Evolutionary conservation across 495 filamentous ascomycete genomes (phyloP).

Genomic region (Bacidia gigantensis): DNA sequence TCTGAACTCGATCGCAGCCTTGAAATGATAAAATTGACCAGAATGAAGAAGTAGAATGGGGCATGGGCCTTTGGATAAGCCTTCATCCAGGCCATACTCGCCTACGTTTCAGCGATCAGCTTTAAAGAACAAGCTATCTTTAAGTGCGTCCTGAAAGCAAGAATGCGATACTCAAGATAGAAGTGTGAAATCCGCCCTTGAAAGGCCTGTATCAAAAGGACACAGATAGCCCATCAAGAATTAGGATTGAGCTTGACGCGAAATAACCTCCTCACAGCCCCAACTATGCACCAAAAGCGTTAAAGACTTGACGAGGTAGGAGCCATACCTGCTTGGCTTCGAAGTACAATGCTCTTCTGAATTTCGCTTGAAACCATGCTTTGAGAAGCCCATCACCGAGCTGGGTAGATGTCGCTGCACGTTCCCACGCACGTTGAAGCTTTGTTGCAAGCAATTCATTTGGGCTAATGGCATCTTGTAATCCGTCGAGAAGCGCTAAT

Average conservation of each 20-base stretch:
- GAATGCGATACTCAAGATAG: no score
- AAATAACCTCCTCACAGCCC: no score
- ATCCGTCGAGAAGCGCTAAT: conserved; percentile 29
- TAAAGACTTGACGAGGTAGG: no score
- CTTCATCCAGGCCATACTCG: conserved; percentile 45
- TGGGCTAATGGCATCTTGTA: conserved; percentile 27
- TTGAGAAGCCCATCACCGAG: conserved; percentile 39
- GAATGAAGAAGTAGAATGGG: conserved; percentile 46
- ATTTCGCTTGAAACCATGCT: conserved; percentile 38
- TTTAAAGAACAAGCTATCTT: no score
- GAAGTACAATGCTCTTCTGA: conserved; percentile 38
- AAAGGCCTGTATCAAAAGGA: conserved; percentile 24
- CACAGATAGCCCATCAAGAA: no score
- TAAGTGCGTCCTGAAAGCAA: no score
- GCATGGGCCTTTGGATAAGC: conserved; percentile 41
- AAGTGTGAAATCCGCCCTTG: no score
- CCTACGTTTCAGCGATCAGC: no score
- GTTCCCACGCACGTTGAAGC: conserved; percentile 36
- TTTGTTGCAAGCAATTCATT: conserved; percentile 17
- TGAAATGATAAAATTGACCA: conserved; percentile 34
- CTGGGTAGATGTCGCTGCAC: conserved; percentile 33
- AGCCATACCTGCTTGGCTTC: conserved; percentile 36
- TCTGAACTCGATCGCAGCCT: conserved; percentile 27
- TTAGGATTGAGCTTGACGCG: no score
- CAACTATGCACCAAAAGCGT: no score